phyloP scores from a whole-genome alignment of 768 basidiomycete genomes.

The Xerocomus brunneocitrinus region DNA sequence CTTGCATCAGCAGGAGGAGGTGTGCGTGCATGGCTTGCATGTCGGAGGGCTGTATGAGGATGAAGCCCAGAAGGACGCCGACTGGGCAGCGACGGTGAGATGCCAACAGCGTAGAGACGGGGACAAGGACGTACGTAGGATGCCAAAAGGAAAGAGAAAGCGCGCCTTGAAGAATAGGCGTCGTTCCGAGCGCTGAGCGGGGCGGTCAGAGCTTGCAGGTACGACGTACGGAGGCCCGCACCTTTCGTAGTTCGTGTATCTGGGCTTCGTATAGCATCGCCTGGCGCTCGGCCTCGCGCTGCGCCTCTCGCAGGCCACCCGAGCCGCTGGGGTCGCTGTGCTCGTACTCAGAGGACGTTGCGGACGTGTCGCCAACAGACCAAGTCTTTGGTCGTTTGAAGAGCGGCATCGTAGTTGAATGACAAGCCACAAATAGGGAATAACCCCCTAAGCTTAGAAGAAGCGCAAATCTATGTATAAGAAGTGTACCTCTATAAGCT shows the following conservation, averaged over 20 bases:
- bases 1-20: conserved; percentile 59
- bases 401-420: conserved; percentile 26
- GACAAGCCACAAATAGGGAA: not conserved
- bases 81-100: conserved; percentile 36
- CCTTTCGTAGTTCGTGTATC: conserved; percentile 23
- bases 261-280: conserved; percentile 24
- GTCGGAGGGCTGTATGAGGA: conserved; percentile 62
- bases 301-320: conserved; percentile 9
- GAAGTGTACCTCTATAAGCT: too few relatives aligned
- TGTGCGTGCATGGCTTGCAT: conserved; percentile 67
- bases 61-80: conserved; percentile 58
- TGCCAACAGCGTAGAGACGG: not conserved
- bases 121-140: conserved; percentile 44
- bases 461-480: too few relatives aligned
- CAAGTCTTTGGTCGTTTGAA: conserved; percentile 32
- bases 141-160: conserved; percentile 69
- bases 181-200: conserved; percentile 12
- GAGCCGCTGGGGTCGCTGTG: conserved; percentile 2
- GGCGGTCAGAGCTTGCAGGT: not conserved
- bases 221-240: not conserved
- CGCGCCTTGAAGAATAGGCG: conserved; percentile 32
- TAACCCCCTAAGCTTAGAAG: not conserved
- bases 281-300: conserved; percentile 22
- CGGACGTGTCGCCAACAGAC: conserved; percentile 13
- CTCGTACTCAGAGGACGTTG: conserved; percentile 12